A percentile compares a stretch with the other conserved stretches of the same genome.
Evolutionary conservation across 208 protist species (phyloP).

Genomic region (Leishmania guyanensis): DNA sequence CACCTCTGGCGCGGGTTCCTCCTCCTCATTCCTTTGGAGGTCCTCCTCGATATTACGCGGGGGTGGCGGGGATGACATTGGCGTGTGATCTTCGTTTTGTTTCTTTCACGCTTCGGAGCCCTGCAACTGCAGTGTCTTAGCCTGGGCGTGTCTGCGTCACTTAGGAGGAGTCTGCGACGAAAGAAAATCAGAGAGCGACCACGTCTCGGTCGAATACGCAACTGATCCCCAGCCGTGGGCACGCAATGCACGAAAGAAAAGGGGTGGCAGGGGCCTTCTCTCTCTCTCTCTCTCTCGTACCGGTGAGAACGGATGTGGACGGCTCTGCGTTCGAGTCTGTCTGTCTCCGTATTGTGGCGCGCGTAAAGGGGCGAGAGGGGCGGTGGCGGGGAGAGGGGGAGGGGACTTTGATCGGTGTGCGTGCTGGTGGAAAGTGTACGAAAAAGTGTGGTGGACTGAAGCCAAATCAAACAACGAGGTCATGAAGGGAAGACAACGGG

Average conservation of each 20-base stretch:
- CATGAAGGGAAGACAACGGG: neutral
- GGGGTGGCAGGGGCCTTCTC: neutral
- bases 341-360: neutral
- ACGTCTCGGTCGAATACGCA: neutral
- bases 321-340: neutral
- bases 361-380: neutral
- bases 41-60: slow-evolving; percentile 26
- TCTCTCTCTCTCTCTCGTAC: neutral
- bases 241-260: slow-evolving; percentile 2
- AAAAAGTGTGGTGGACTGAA: neutral
- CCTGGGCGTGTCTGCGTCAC: neutral
- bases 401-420: neutral
- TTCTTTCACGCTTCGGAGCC: neutral
- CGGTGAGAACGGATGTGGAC: neutral
- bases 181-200: neutral
- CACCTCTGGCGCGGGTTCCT: slow-evolving; percentile 28
- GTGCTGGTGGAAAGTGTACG: neutral
- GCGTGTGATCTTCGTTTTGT: slow-evolving; percentile 6
- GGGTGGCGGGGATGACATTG: slow-evolving; percentile 23
- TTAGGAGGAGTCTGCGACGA: neutral
- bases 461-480: neutral
- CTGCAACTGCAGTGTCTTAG: neutral
- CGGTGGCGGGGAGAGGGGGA: neutral
- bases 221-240: neutral
- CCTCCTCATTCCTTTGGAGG: slow-evolving; percentile 40